Conservation (phyloP, 225 moss, liverwort and hornwort species). For the Straminergon stramineum region DNA sequence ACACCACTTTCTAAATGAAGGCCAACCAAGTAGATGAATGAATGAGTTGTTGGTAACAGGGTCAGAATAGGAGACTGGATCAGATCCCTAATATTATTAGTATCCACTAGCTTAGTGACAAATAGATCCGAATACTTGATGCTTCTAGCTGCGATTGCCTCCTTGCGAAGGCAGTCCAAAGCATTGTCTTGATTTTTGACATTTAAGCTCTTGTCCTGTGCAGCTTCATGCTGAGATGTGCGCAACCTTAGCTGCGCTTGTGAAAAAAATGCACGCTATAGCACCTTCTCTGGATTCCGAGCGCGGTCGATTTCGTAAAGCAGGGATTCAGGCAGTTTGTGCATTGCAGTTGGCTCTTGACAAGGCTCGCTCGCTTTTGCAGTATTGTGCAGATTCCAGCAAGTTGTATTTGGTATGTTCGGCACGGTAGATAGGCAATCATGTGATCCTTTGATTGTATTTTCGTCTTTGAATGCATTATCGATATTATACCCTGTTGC, state of each 20-base stretch:
- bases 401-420: constrained; percentile 68
- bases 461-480: neutral
- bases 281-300: constrained; percentile 56
- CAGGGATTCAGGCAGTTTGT: constrained; percentile 64
- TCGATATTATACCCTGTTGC: neutral
- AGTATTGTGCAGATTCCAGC: constrained; percentile 78
- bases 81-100: neutral
- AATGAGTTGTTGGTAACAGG: neutral
- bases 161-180: neutral
- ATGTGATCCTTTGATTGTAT: neutral
- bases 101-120: neutral
- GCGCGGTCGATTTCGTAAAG: constrained; percentile 55
- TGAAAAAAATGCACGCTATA: constrained; percentile 46
- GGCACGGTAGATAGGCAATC: neutral
- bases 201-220: neutral
- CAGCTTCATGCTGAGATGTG: constrained; percentile 79
- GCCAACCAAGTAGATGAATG: neutral
- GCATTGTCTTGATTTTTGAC: neutral
- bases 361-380: constrained; percentile 62
- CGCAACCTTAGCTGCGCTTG: constrained; percentile 43
- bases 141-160: neutral
- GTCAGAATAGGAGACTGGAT: neutral
- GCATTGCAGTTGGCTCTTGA: constrained; percentile 68
- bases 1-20: neutral
- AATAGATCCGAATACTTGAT: neutral